A percentile compares a stretch with the other conserved stretches of the same genome.
Evolutionary conservation across 306 rosid genomes (phyloP).

Genomic region (cucumber (Cucumis sativus)): DNA sequence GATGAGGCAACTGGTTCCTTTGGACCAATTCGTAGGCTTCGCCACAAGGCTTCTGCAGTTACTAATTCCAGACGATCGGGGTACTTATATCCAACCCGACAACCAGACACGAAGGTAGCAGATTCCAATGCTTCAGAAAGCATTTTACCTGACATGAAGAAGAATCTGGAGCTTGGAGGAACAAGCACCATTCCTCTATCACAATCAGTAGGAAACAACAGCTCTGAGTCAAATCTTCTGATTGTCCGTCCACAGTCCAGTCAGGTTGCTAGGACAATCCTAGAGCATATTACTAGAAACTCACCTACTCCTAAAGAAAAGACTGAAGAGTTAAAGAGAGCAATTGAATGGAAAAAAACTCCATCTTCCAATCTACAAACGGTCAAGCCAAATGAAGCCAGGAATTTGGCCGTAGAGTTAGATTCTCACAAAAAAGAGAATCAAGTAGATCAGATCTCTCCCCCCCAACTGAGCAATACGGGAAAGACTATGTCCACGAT

Average conservation of each 20-base stretch:
- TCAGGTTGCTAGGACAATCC: slow-evolving; percentile 69
- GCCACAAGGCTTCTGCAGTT: slow-evolving; percentile 32
- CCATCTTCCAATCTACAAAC: slow-evolving; percentile 26
- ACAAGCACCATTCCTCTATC: slow-evolving; percentile 15
- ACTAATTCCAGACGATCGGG: slow-evolving; percentile 33
- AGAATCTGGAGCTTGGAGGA: slow-evolving; percentile 29
- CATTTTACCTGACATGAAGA: slow-evolving; percentile 23
- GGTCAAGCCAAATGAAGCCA: slow-evolving; percentile 26
- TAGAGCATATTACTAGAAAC: slow-evolving; percentile 73
- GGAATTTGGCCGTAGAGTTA: slow-evolving; percentile 18
- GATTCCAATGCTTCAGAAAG: slow-evolving; percentile 23
- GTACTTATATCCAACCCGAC: slow-evolving; percentile 21
- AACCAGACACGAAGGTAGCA: slow-evolving; percentile 16
- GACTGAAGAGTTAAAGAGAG: slow-evolving; percentile 62
- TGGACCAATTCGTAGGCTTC: slow-evolving; percentile 61
- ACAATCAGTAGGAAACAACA: slow-evolving; percentile 16
- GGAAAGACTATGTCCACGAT: slow-evolving; percentile 9
- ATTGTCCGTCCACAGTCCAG: slow-evolving; percentile 49
- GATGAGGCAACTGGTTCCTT: slow-evolving; percentile 51
- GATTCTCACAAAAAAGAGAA: slow-evolving; percentile 19
- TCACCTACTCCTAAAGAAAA: slow-evolving; percentile 65
- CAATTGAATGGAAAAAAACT: slow-evolving; percentile 45
- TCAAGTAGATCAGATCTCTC: slow-evolving; percentile 21
- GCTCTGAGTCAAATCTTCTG: slow-evolving; percentile 26
- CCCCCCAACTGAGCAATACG: slow-evolving; percentile 19